Conservation (phyloP, 345 rosid genomes). For the Psidium friedrichsthalianum region DNA sequence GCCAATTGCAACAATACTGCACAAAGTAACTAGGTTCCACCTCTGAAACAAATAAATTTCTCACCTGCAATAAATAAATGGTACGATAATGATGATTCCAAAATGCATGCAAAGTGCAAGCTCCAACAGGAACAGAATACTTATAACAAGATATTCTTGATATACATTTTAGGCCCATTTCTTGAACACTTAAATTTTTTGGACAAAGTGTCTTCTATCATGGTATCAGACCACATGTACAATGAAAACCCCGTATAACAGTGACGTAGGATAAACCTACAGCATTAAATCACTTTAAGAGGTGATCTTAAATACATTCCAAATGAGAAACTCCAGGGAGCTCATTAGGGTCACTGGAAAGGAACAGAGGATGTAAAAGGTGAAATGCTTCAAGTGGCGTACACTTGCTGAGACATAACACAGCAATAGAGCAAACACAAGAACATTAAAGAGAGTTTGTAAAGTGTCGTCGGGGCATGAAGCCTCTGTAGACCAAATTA, state of each 20-base stretch:
- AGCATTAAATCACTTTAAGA: background rate
- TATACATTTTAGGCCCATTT: background rate
- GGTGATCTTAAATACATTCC: background rate
- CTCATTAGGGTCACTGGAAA: background rate
- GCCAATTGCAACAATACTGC: slow-evolving; percentile 78
- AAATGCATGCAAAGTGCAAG: background rate
- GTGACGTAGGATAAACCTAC: background rate
- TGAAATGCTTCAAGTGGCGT: background rate
- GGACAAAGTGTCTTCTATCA: background rate
- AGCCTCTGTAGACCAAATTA: background rate
- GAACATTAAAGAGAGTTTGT: background rate
- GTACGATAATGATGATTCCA: background rate
- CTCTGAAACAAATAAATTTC: slow-evolving; percentile 50
- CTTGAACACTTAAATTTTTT: background rate
- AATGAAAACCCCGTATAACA: background rate
- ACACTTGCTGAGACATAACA: background rate
- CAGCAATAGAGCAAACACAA: background rate
- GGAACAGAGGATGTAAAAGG: background rate
- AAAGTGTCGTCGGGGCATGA: background rate
- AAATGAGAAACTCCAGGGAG: background rate
- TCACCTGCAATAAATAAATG: slow-evolving; percentile 29
- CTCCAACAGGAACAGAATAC: background rate
- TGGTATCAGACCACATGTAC: background rate
- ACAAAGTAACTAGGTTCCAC: slow-evolving; percentile 66
- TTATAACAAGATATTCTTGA: background rate